phyloP scores from a whole-genome alignment of 148 eudicot genomes.

The Rhododendron ferrugineum region DNA sequence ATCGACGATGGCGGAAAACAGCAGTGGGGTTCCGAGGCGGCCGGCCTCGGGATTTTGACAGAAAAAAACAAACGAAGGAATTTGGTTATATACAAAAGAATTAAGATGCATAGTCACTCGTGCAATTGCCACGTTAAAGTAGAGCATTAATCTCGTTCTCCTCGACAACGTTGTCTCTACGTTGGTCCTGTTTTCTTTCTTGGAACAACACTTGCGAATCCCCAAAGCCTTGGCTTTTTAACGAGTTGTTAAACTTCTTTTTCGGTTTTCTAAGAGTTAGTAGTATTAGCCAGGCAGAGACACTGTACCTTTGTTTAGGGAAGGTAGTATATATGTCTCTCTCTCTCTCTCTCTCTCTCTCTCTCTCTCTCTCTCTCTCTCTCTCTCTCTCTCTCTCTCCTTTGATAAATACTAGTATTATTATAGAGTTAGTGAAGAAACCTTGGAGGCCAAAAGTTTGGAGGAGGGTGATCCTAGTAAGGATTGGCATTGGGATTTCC shows the following conservation, averaged over 20 bases:
- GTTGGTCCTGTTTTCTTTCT: not conserved
- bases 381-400: too few species aligned
- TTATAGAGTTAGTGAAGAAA: not conserved
- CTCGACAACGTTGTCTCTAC: constrained; percentile 22
- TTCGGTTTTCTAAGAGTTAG: not conserved
- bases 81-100: not conserved
- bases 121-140: constrained; percentile 19
- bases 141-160: constrained; percentile 19
- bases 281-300: not conserved
- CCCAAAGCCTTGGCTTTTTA: not conserved
- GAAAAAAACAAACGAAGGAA: not conserved
- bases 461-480: not conserved
- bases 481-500: not conserved
- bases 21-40: constrained; percentile 12
- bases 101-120: not conserved
- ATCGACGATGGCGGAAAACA: constrained; percentile 19
- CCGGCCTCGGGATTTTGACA: not conserved
- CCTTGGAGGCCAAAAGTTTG: not conserved
- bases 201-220: not conserved
- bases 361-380: not conserved
- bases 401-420: not conserved
- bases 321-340: not conserved
- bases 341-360: not conserved
- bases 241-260: not conserved
- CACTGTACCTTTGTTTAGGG: not conserved